Evolutionary conservation across 2,329 filamentous ascomycete species (phyloP).

Genomic region (Capronia coronata): DNA sequence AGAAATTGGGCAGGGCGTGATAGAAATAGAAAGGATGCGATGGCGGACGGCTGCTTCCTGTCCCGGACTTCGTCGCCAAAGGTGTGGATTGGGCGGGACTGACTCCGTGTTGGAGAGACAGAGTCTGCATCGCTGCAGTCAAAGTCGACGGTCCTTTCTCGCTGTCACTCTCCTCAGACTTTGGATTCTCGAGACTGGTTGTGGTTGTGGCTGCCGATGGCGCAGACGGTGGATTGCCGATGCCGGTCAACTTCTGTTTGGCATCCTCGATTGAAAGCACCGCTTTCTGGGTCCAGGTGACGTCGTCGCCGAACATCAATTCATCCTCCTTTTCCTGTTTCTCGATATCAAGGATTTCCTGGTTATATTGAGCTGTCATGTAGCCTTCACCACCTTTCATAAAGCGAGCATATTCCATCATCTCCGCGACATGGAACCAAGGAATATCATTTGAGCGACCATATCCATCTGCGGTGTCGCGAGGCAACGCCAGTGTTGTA

Average conservation of each 20-base stretch:
- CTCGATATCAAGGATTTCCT: conserved; percentile 67
- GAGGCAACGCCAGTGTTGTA: conserved; percentile 80
- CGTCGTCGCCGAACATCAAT: conserved; percentile 82
- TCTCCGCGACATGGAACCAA: conserved; percentile 91
- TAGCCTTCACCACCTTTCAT: conserved; percentile 93
- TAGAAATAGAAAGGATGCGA: conserved; percentile 65
- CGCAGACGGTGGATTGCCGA: conserved; percentile 57
- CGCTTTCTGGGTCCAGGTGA: conserved; percentile 86
- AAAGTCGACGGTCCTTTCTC: conserved; percentile 19
- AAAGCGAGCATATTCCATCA: conserved; percentile 86
- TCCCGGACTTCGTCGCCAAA: conserved; percentile 2
- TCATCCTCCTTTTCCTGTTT: conserved; percentile 83
- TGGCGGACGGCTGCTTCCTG: conserved; percentile 7
- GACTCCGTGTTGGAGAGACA: conserved; percentile 28
- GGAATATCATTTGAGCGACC: conserved; percentile 70
- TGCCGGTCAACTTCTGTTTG: conserved; percentile 66
- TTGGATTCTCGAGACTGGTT: conserved; percentile 17
- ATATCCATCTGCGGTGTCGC: conserved; percentile 68
- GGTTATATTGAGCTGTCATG: conserved; percentile 71
- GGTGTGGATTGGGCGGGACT: conserved; percentile 9
- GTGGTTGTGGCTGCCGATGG: conserved; percentile 30
- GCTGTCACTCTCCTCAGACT: conserved; percentile 18
- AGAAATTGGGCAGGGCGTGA: conserved; percentile 77
- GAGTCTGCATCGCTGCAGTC: conserved; percentile 28
- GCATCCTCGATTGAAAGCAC: conserved; percentile 65